Percentiles rank a stretch among this genome's conserved stretches.
phyloP scores from a whole-genome alignment of 345 rosid species.

The Melaleuca alternifolia region DNA sequence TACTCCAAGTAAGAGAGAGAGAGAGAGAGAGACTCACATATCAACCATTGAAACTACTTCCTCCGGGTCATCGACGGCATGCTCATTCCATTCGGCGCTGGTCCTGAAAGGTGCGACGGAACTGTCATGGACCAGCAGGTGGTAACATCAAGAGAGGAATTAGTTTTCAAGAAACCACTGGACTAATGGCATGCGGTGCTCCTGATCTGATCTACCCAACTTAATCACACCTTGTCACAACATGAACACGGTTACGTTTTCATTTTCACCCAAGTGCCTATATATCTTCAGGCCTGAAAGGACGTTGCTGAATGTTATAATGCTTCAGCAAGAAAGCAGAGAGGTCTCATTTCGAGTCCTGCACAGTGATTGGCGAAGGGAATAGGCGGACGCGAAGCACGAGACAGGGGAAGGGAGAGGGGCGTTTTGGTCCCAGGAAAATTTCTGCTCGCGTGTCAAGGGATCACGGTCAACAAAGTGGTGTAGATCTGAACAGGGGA shows the following conservation, averaged over 20 bases:
- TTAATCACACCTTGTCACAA: neutral
- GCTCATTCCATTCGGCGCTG: conserved; percentile 39
- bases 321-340: neutral
- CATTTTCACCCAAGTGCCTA: neutral
- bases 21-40: conserved; percentile 40
- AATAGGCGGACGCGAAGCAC: neutral
- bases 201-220: neutral
- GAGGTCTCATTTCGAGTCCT: neutral
- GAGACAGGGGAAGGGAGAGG: neutral
- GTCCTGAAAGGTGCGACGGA: neutral
- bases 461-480: neutral
- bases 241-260: neutral
- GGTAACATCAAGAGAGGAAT: neutral
- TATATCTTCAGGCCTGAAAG: neutral
- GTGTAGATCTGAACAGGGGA: neutral
- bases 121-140: neutral
- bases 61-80: conserved; percentile 63
- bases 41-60: conserved; percentile 63
- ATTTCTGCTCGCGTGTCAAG: neutral
- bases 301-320: neutral
- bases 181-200: neutral
- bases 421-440: neutral
- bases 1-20: neutral
- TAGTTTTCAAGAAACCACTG: neutral
- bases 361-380: neutral